Conservation (phyloP, 23 red algal species). For the Chondrus crispus region DNA sequence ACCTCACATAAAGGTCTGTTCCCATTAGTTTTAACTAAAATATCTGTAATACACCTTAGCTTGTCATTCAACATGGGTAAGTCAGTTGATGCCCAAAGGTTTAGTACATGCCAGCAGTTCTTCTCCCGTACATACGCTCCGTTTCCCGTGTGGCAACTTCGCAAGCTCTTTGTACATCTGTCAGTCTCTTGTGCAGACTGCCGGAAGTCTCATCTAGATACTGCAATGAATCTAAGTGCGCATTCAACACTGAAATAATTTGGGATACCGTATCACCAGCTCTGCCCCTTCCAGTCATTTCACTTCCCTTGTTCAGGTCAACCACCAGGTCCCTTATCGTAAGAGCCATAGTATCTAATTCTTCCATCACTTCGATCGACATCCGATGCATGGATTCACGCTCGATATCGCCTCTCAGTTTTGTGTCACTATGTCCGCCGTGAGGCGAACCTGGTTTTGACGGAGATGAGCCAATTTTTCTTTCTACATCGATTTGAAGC, state of each 20-base stretch:
- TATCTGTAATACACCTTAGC: no score
- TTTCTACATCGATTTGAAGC: constrained; percentile 65
- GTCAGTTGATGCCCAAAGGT: no score
- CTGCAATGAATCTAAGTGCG: constrained; percentile 78
- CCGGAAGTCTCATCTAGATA: constrained; percentile 79
- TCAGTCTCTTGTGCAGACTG: constrained; percentile 49
- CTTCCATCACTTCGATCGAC: constrained; percentile 58
- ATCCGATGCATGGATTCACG: constrained; percentile 67
- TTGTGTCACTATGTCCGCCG: neutral
- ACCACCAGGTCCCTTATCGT: constrained; percentile 66
- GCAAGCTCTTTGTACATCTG: constrained; percentile 47
- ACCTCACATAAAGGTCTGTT: constrained; percentile 56
- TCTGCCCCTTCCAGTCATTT: neutral
- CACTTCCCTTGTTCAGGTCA: constrained; percentile 63
- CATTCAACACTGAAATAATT: constrained; percentile 80
- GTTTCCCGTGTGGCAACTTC: constrained; percentile 43
- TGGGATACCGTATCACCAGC: constrained; percentile 69
- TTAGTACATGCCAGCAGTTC: neutral
- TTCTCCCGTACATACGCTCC: constrained; percentile 35
- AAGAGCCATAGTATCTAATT: constrained; percentile 70
- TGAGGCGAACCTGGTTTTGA: constrained; percentile 4
- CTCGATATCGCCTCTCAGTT: constrained; percentile 43
- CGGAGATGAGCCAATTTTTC: constrained; percentile 21
- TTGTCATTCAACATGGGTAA: no score
- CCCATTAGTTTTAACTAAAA: no score